A percentile compares a stretch with the other conserved stretches of the same genome.
These are phyloP conservation scores for Buxus sempervirens DNA, from an alignment of 164 flowering plant genomes.

Conservation along the genomic window DNA sequence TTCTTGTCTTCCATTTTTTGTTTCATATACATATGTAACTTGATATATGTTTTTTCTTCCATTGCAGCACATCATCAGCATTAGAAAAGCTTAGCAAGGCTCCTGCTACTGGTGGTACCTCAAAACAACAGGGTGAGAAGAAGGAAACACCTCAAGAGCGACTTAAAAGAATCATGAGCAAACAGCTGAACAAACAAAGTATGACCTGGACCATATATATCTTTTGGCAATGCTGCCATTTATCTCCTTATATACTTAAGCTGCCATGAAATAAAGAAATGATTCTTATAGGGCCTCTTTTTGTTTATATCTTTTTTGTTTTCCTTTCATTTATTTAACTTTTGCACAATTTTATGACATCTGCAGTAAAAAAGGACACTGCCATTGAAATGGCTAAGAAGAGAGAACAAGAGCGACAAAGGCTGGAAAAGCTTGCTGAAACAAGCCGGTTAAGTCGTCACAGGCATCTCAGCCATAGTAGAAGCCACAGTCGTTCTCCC, in stretches of 20 bases:
- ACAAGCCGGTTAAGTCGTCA: conserved; percentile 61
- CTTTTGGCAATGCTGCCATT: neutral
- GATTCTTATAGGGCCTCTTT: neutral
- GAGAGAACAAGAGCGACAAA: conserved; percentile 88
- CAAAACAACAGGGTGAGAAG: conserved; percentile 70
- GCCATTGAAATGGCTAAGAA: conserved; percentile 89
- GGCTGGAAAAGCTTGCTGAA: conserved; percentile 94
- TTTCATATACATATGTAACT: neutral
- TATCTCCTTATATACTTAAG: neutral
- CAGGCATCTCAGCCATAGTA: conserved; percentile 70
- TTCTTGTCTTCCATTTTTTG: neutral
- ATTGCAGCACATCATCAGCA: conserved; percentile 71
- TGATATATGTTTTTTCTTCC: neutral
- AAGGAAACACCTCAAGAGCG: conserved; percentile 99
- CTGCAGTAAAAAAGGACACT: conserved; percentile 85
- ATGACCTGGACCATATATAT: conserved; percentile 17
- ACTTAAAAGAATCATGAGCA: conserved; percentile 95
- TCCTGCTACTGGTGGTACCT: conserved; percentile 37
- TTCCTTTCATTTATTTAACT: conserved; percentile 1
- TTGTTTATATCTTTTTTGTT: neutral
- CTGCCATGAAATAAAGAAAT: neutral
- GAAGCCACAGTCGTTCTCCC: conserved; percentile 86
- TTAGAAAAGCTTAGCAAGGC: conserved; percentile 77
- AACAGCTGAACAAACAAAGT: conserved; percentile 93
- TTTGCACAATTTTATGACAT: neutral